Evolutionary conservation across 2,329 filamentous ascomycete species (phyloP).

Genomic region (Colletotrichum sp.): DNA sequence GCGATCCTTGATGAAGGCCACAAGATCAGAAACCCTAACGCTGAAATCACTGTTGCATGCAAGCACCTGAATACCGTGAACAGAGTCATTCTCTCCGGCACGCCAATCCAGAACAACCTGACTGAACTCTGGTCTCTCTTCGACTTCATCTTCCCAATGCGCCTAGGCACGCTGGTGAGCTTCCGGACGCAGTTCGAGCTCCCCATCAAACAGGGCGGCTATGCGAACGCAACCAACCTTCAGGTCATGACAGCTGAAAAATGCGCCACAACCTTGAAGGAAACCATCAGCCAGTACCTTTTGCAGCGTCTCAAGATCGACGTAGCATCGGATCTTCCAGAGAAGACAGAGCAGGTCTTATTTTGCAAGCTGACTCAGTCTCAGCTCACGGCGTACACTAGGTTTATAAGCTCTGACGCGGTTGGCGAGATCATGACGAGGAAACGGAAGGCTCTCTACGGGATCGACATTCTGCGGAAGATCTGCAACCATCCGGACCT

Average conservation of each 20-base stretch:
- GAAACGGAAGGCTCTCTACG: slow-evolving; percentile 81
- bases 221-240: slow-evolving; percentile 92
- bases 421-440: slow-evolving; percentile 82
- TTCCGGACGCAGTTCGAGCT: slow-evolving; percentile 94
- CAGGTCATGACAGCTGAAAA: slow-evolving; percentile 94
- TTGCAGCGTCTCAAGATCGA: slow-evolving; percentile 92
- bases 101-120: slow-evolving; percentile 96
- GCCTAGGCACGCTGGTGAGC: slow-evolving; percentile 86
- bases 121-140: slow-evolving; percentile 96
- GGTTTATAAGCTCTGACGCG: slow-evolving; percentile 82
- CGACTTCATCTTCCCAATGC: slow-evolving; percentile 97
- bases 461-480: slow-evolving; percentile 91
- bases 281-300: slow-evolving; percentile 91
- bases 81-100: slow-evolving; percentile 91
- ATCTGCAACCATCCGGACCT: slow-evolving; percentile 98
- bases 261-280: slow-evolving; percentile 92
- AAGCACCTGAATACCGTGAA: slow-evolving; percentile 92
- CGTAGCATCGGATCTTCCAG: slow-evolving; percentile 89
- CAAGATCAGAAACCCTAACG: slow-evolving; percentile 97
- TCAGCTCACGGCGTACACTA: slow-evolving; percentile 81
- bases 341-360: slow-evolving; percentile 94
- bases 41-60: slow-evolving; percentile 91
- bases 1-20: slow-evolving; percentile 96
- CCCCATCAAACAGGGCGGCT: slow-evolving; percentile 91
- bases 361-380: slow-evolving; percentile 89